Evolutionary conservation across 768 basidiomycete genomes (phyloP), one percentile per base, ranked within the genome.

Genomic region (Gloeopeniophorella convolvens): DNA sequence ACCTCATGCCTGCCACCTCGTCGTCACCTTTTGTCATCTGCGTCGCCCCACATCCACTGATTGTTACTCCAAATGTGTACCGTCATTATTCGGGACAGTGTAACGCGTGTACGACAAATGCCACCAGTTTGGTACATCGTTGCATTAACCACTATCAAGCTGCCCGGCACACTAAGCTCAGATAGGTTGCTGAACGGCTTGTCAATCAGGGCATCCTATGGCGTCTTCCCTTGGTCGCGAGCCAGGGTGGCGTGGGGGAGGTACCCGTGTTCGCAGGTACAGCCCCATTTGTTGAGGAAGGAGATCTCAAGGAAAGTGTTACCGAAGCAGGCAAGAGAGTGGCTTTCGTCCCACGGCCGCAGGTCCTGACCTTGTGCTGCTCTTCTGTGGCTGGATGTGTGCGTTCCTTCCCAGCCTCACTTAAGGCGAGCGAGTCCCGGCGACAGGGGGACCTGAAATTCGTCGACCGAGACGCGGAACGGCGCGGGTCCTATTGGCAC

Each of bases 1-100:
- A 53, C 34, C 28, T 43, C 51, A 36, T 48, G 18, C 34, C 51
- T 48, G 18, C 34, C 51, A 37, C 27, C 4, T 47, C 33, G 6
- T 54, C 27, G 6, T 56, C 37, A 15, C 15, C 4, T 28, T 40
- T 23, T 56, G 35, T 50, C 48, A 44, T 42, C 35, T 34, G 35
- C 42, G 28, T 35, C 30, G 24, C 27, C 35, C 24, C 36, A 35
- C 26, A 41, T 35, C 23, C 42, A 34, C 41, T 44, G 43, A 52
- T 52, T 47, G 40, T 47, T 52, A 31, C 33, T 55, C 58, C 65
- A 37, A 64, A 67, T 46, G 50, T 42, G 57, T 58, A 59, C 57
- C 46, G 56, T 45, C 53, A 31, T 50, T 27, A 51, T 59, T 47
- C 50, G 45, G 35, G 51, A 53, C 51, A 48, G 34, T 32, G 26